Evolutionary conservation across 2,329 filamentous ascomycete species (phyloP), one percentile per base, ranked within the genome.

Genomic region (Cladosporium phlei): DNA sequence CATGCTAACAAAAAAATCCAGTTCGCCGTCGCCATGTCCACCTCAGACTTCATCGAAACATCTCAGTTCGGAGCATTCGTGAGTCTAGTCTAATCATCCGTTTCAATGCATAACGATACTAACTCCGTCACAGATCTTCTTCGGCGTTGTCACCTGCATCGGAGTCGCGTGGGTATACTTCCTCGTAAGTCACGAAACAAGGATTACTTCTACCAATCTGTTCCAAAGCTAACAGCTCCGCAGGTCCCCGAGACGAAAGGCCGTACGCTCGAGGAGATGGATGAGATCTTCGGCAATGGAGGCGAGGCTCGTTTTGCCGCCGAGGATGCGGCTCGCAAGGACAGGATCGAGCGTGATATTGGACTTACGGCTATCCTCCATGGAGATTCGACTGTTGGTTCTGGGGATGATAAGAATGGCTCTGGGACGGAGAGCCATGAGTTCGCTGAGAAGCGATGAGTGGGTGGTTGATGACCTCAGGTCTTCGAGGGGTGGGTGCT

Each of bases 261-360:
- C 11, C 37, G 48, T 19, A 58, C 56, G 12, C 38, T 60, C 25
- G 59, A 61, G 34, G 55, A 61, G 35, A 58, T 60, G 56, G 58
- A 60, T 27, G 51, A 54, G 27, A 6, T 58, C 2, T 60, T 60
- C n/a, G 60, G 59, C 29, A 32, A 16, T 65, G n/a, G n/a, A n/a
- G 66, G 33, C 17, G 42, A 45, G 21, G 17, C 42, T 2, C 42
- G 42, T 17, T 45, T 45, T 14, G 42, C 42, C 9, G 42, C 42
- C 6, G 42, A 45, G 29, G 42, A 45, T 35, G 8, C 19, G 11
- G 42, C 30, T 9, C 42, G 42, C 9, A 45, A 45, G 42, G 42
- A 45, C 11, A 45, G 42, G 32, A 45, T 45, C 30, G 42, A 45
- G 32, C 29, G 42, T 12, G 42, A 45, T 16, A 37, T 45, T 10